phyloP scores from a whole-genome alignment of 306 rosid genomes.

The Luffa aegyptiaca region DNA sequence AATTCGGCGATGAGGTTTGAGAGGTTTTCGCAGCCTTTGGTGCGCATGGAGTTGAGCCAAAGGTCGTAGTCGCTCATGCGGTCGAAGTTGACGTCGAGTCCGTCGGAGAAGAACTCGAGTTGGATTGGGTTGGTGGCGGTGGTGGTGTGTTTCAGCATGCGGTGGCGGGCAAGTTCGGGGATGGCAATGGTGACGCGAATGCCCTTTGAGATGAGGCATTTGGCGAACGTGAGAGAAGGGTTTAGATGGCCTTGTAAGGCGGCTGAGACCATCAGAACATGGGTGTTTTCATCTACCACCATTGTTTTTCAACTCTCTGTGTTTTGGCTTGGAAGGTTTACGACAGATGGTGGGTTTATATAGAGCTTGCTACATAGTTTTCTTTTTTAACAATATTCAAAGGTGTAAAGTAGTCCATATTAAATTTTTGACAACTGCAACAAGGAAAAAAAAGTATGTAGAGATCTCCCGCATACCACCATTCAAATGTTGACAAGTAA shows the following conservation, averaged over 20 bases:
- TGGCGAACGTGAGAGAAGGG: constrained; percentile 39
- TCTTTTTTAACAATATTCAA: too few species aligned
- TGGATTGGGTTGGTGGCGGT: background rate
- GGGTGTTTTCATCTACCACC: background rate
- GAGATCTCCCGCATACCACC: too few species aligned
- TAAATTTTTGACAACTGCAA: too few species aligned
- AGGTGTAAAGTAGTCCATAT: too few species aligned
- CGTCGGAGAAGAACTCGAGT: constrained; percentile 47
- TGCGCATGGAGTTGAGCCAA: constrained; percentile 5
- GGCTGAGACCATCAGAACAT: constrained; percentile 34
- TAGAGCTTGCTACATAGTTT: background rate
- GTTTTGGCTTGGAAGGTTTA: background rate
- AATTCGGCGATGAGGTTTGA: constrained; percentile 21
- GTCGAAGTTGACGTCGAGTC: constrained; percentile 31
- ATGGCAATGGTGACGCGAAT: constrained; percentile 27
- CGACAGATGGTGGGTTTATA: background rate
- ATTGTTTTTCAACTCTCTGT: background rate
- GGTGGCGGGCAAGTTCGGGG: constrained; percentile 19
- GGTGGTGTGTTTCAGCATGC: constrained; percentile 10
- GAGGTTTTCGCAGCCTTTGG: constrained; percentile 22
- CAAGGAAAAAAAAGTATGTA: too few species aligned
- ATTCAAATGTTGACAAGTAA: too few species aligned
- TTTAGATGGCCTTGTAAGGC: constrained; percentile 46
- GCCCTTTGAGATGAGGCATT: constrained; percentile 28
- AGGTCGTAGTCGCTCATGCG: constrained; percentile 10